Conservation (phyloP, 352 stramenopile genomes). For the Phytopythium litorale region DNA sequence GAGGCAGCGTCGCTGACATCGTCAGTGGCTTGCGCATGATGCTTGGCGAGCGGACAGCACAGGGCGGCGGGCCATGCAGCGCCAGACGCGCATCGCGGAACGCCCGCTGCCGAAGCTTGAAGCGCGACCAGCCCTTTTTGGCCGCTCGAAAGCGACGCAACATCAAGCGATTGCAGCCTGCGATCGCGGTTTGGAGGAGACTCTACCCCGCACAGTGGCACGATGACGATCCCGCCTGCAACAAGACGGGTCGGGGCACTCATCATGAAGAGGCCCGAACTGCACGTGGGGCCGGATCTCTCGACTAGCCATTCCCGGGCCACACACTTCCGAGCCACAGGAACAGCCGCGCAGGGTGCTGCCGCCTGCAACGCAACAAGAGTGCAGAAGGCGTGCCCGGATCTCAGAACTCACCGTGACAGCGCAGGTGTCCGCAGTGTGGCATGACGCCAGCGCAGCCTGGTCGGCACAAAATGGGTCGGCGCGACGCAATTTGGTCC, state of each 20-base stretch:
- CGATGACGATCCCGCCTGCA: neutral
- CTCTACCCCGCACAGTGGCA: neutral
- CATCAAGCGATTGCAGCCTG: neutral
- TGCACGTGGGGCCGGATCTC: neutral
- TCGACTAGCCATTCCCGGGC: neutral
- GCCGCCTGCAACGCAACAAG: neutral
- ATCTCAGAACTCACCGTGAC: neutral
- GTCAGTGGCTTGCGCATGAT: no score
- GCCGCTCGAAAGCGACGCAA: no score
- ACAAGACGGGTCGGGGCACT: neutral
- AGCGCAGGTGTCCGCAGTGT: neutral
- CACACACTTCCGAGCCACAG: neutral
- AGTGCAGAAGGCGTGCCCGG: neutral
- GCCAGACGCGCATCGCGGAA: no score
- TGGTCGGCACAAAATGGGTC: neutral
- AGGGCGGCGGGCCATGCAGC: no score
- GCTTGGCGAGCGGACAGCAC: no score
- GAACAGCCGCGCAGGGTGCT: neutral
- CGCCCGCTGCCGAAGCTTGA: no score
- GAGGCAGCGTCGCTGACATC: no score
- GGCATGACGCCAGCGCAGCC: neutral
- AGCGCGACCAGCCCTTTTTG: no score
- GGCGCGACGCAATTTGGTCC: neutral
- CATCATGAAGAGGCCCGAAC: neutral
- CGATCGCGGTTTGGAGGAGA: no score